A percentile compares a stretch with the other conserved stretches of the same genome.
Evolutionary conservation across 352 stramenopile species (phyloP).

Genomic region (Phytophthora sojae): DNA sequence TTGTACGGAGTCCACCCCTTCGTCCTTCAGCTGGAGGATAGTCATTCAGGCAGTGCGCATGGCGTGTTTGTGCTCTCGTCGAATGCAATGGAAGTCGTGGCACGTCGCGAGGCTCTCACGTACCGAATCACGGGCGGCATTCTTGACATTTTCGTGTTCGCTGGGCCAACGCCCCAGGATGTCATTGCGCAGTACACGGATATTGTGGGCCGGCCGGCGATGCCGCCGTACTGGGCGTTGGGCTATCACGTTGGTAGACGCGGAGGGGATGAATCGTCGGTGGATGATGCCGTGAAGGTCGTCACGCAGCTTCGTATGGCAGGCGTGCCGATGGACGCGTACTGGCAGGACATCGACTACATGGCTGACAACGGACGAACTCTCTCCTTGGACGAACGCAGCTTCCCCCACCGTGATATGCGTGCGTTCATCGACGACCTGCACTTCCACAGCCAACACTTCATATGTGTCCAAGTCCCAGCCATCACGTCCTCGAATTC

Average conservation of each 20-base stretch:
- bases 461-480: constrained; percentile 75
- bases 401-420: constrained; percentile 56
- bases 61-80: constrained; percentile 84
- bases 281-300: constrained; percentile 35
- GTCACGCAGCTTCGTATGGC: constrained; percentile 44
- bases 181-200: constrained; percentile 80
- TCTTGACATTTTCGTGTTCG: constrained; percentile 84
- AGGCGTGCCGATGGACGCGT: constrained; percentile 77
- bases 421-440: constrained; percentile 75
- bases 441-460: constrained; percentile 85
- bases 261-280: constrained; percentile 27
- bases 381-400: constrained; percentile 70
- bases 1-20: constrained; percentile 81
- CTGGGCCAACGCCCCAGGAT: constrained; percentile 57
- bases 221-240: constrained; percentile 88
- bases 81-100: constrained; percentile 89
- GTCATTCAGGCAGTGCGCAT: constrained; percentile 56
- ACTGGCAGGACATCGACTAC: constrained; percentile 82
- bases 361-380: constrained; percentile 38
- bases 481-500: constrained; percentile 46
- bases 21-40: constrained; percentile 74
- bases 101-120: constrained; percentile 67
- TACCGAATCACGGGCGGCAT: constrained; percentile 85
- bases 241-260: constrained; percentile 82
- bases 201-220: constrained; percentile 73